These are phyloP conservation scores for Entomortierella parvispora DNA, from an alignment of 192 early-diverging fungal genomes.

Conservation along the genomic window DNA sequence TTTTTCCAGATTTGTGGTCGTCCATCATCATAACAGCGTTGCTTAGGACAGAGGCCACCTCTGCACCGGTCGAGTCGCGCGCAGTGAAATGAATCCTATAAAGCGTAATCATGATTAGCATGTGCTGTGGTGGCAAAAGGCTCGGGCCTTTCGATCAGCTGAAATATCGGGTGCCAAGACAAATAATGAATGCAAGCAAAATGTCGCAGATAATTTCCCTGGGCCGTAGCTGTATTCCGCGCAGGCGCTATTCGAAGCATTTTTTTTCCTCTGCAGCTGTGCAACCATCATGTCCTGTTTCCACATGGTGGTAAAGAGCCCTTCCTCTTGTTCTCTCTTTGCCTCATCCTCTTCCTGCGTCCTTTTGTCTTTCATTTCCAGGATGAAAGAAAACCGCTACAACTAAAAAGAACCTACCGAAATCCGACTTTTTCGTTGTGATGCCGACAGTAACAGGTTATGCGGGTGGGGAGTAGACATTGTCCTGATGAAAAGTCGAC, in stretches of 20 bases:
- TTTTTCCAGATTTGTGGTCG: slow-evolving; percentile 51
- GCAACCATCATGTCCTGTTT: not conserved
- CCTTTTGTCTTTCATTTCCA: not conserved
- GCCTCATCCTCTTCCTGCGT: not conserved
- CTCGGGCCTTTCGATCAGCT: too few relatives aligned
- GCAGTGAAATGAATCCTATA: slow-evolving; percentile 51
- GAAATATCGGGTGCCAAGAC: too few relatives aligned
- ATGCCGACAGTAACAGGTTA: slow-evolving; percentile 85
- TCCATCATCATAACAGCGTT: slow-evolving; percentile 55
- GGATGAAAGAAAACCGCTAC: not conserved
- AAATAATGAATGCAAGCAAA: too few relatives aligned
- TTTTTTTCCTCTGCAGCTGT: not conserved
- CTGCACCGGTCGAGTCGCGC: slow-evolving; percentile 36
- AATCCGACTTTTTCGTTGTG: slow-evolving; percentile 52
- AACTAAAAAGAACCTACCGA: slow-evolving; percentile 32
- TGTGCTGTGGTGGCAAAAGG: too few relatives aligned
- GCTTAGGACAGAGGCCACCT: slow-evolving; percentile 33
- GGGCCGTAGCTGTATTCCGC: not conserved
- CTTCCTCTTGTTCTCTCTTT: too few relatives aligned
- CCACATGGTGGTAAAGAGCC: too few relatives aligned
- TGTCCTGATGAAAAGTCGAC: slow-evolving; percentile 44
- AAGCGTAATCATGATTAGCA: too few relatives aligned
- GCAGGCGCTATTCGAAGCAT: not conserved
- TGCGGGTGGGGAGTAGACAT: slow-evolving; percentile 79
- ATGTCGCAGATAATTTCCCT: too few relatives aligned